Conservation (phyloP, 2,329 filamentous ascomycete genomes). For the Penicillium fuscoglaucum region DNA sequence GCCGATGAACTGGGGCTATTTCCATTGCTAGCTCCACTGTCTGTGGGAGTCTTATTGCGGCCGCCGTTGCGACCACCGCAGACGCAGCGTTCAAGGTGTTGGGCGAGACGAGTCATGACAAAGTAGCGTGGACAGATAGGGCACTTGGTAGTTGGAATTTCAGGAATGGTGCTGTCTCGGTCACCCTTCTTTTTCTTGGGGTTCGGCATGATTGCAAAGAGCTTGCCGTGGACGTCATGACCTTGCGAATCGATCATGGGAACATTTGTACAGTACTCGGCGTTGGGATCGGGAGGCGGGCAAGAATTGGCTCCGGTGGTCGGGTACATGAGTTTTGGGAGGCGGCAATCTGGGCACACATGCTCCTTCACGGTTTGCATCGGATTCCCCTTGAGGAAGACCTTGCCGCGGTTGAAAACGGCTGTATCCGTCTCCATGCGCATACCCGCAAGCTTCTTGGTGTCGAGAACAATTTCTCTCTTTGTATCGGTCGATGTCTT, state of each 20-base stretch:
- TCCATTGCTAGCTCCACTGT: slow-evolving; percentile 47
- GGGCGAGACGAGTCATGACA: slow-evolving; percentile 61
- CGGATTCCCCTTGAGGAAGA: slow-evolving; percentile 58
- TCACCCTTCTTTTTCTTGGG: slow-evolving; percentile 47
- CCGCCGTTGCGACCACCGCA: slow-evolving; percentile 53
- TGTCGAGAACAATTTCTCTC: slow-evolving; percentile 38
- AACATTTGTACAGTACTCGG: slow-evolving; percentile 60
- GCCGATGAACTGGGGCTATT: slow-evolving; percentile 36
- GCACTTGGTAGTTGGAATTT: slow-evolving; percentile 51
- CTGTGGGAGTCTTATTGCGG: slow-evolving; percentile 46
- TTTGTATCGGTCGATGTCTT: slow-evolving; percentile 34
- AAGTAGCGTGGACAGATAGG: slow-evolving; percentile 62
- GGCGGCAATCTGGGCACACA: slow-evolving; percentile 60
- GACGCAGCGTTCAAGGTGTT: slow-evolving; percentile 62
- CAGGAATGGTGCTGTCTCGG: slow-evolving; percentile 26
- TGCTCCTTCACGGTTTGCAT: slow-evolving; percentile 61
- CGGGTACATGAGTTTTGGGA: slow-evolving; percentile 61
- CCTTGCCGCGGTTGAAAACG: slow-evolving; percentile 54
- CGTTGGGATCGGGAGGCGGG: slow-evolving; percentile 50
- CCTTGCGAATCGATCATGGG: slow-evolving; percentile 59
- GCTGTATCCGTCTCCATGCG: slow-evolving; percentile 53
- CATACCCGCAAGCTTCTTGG: slow-evolving; percentile 37
- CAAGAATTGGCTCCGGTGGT: slow-evolving; percentile 52
- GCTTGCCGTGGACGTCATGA: slow-evolving; percentile 62
- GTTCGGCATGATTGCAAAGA: slow-evolving; percentile 46